Percentiles rank a stretch among this genome's conserved stretches.
These are phyloP conservation scores for Tuber melanosporum DNA, from an alignment of 495 filamentous ascomycete species.

Conservation along the genomic window DNA sequence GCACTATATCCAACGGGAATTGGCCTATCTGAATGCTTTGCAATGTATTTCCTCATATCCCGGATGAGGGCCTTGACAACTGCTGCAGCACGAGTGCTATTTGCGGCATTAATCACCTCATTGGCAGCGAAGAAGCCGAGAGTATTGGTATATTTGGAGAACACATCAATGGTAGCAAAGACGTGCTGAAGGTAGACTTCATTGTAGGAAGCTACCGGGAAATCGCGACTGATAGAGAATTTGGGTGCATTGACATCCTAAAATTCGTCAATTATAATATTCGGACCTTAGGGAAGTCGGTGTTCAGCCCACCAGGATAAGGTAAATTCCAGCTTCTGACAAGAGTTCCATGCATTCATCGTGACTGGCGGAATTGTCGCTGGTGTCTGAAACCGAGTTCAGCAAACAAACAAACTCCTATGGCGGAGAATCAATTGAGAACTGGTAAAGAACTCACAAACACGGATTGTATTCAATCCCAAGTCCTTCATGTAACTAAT, in stretches of 20 bases:
- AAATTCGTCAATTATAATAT: neutral
- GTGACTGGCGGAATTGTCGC: conserved; percentile 80
- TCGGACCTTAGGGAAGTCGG: neutral
- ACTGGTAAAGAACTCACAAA: conserved; percentile 47
- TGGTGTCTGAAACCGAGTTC: conserved; percentile 51
- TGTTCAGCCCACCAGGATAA: conserved; percentile 58
- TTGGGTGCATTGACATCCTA: conserved; percentile 60
- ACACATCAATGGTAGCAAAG: conserved; percentile 87
- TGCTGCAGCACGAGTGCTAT: conserved; percentile 66
- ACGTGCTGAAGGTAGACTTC: conserved; percentile 82
- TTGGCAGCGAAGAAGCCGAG: conserved; percentile 95
- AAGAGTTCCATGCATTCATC: conserved; percentile 76
- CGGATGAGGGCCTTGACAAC: conserved; percentile 91
- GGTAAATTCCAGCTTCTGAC: conserved; percentile 81
- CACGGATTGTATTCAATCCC: conserved; percentile 83
- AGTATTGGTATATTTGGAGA: conserved; percentile 80
- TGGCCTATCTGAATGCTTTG: conserved; percentile 61
- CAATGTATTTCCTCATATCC: conserved; percentile 84
- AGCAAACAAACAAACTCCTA: conserved; percentile 8
- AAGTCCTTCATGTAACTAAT: conserved; percentile 76
- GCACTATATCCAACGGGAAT: conserved; percentile 94
- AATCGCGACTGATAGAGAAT: conserved; percentile 74
- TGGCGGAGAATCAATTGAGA: neutral
- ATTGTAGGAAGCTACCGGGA: conserved; percentile 79
- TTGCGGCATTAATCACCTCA: conserved; percentile 84